Evolutionary conservation across 495 filamentous ascomycete genomes (phyloP), one percentile per base, ranked within the genome.

Genomic region (Aspergillus wentii): DNA sequence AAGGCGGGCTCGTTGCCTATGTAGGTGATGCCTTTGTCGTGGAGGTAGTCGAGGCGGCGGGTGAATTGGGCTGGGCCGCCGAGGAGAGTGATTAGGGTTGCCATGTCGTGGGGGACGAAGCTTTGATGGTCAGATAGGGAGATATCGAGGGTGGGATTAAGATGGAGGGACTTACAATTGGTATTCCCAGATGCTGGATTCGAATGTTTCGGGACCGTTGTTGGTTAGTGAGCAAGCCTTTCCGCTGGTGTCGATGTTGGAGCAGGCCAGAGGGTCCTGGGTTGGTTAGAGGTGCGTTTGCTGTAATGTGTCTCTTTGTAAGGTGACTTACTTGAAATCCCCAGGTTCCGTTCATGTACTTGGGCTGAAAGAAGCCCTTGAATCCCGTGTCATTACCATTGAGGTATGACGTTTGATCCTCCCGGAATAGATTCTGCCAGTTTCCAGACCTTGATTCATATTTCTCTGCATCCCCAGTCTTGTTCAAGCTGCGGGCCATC

Each of bases 1-100:
- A 89, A 86, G 33, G 70, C 64, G 8, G 83, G 84, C 54, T 87
- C 81, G 58, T 88, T 87, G 17, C 78, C 80, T 0, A 82, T 78
- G 54, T 86, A 80, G 15, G 66, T 68, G 46, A 66, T 74, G 53
- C 40, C 69, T 44, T 40, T 61, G 61, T 49, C 74, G 65, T 68
- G 69, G 50, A 67, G 80, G 78, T 54, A 85, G 46, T 85, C 75
- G 2, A 90, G 75, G 1, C 84, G 74, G n/a, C 66, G 50, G 3
- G 72, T 58, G 49, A 88, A 88, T 17, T 49, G 57, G 3, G 64
- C 47, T 1, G 69, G 56, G 0, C 85, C 85, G 9, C 83, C 83
- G 13, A 72, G 66, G 13, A 72, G 59, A 7, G 65, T 48, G 36
- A 88, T 73, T 1, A 88, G 61, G 6, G 69, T 69, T n/a, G 62